Conservation (phyloP, 768 basidiomycete genomes). For the Boletus barrowsii region DNA sequence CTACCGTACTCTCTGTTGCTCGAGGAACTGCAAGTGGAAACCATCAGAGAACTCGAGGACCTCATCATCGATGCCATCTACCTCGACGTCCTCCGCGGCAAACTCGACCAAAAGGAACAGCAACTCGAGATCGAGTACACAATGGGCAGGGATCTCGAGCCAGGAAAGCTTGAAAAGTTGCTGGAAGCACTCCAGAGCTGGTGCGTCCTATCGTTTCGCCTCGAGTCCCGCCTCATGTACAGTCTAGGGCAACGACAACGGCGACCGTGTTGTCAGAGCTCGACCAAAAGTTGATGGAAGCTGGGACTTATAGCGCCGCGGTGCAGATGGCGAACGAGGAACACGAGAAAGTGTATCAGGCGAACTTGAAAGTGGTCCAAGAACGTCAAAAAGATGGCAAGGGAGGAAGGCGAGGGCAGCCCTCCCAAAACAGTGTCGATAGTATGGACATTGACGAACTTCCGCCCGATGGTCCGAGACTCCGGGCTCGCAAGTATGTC, state of each 20-base stretch:
- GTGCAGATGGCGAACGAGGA: constrained; percentile 44
- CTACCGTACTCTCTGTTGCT: constrained; percentile 78
- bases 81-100: constrained; percentile 82
- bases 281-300: constrained; percentile 61
- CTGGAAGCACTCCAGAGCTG: constrained; percentile 64
- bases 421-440: constrained; percentile 25
- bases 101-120: constrained; percentile 88
- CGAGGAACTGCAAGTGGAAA: constrained; percentile 65
- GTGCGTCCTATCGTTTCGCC: constrained; percentile 37
- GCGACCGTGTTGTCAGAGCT: constrained; percentile 68
- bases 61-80: constrained; percentile 97
- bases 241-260: constrained; percentile 65
- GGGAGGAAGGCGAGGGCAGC: constrained; percentile 29
- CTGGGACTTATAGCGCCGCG: constrained; percentile 43
- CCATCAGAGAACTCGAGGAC: constrained; percentile 89
- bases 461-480: constrained; percentile 38
- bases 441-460: constrained; percentile 71
- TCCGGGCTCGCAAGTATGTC: constrained; percentile 63
- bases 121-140: constrained; percentile 91
- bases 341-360: constrained; percentile 54
- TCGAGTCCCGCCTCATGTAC: background rate
- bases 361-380: constrained; percentile 55
- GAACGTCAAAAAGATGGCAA: constrained; percentile 63
- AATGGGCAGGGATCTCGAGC: constrained; percentile 88
- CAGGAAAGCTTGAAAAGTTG: constrained; percentile 60